Evolutionary conservation across 495 filamentous ascomycete species (phyloP), one percentile per base, ranked within the genome.

Genomic region (Penicillium herquei): DNA sequence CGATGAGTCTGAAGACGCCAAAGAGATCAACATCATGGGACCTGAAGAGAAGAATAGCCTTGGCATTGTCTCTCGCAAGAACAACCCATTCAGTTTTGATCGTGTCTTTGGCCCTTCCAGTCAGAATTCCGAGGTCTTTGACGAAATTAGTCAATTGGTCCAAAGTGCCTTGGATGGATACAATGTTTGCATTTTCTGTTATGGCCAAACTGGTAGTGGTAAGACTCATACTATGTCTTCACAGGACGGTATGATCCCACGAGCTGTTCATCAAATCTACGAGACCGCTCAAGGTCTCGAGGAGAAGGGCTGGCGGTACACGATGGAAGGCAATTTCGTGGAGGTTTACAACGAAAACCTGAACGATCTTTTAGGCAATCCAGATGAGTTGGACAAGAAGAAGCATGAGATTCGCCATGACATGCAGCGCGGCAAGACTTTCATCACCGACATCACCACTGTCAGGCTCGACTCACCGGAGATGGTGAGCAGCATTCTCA

Each of bases 171-270:
- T 99, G 43, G 94, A 99, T 67, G 94, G 94, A 13, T 98, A 97
- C 72, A 99, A 99, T 66, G 94, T 99, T 34, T 97, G 93, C 71
- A 98, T 99, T 58, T 96, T 99, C 76, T 97, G 92, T 68, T 99
- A 99, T 68, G 94, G 94, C 35, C 94, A 99, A 68, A 98, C 94
- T 4, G 94, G 94, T 3, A 93, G 92, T 34, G 94, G 94, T 42
- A 98, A 98, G 77, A 98, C 94, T 1, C 87, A 86, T 63, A 98
- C 95, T 17, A 99, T 99, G 94, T 93, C 90, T 37, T 89, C 92
- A 0, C 62, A 73, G 3, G 91, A 98, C 64, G 94, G 94, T 56
- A 97, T 99, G 87, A 99, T 99, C 53, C 95, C 94, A 4, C 84
- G 88, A 2, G 91, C 94, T 1, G 91, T 95, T 1, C 84, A 90